Percentiles rank a stretch among this genome's conserved stretches.
Evolutionary conservation across 2,329 filamentous ascomycete genomes (phyloP).

Genomic region (Coleophoma crateriformis): DNA sequence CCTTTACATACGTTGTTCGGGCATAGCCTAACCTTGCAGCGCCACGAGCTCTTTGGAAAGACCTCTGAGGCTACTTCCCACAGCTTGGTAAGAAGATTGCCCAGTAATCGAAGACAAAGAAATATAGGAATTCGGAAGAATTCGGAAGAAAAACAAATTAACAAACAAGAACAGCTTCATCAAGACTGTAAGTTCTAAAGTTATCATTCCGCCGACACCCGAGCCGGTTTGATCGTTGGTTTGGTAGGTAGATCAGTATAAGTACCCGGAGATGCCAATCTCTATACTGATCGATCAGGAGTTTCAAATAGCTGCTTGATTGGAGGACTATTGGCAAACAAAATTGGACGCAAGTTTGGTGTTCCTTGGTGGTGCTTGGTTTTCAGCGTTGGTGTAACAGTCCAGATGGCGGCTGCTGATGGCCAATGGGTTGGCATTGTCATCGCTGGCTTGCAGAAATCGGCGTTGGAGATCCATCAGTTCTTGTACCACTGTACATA

Average conservation of each 20-base stretch:
- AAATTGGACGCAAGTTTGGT: constrained; percentile 53
- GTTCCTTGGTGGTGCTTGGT: constrained; percentile 54
- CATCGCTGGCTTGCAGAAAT: constrained; percentile 60
- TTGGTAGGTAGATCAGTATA: constrained; percentile 35
- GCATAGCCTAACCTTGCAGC: no score
- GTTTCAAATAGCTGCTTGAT: constrained; percentile 72
- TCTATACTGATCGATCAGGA: constrained; percentile 63
- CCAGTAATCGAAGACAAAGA: no score
- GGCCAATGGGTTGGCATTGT: constrained; percentile 56
- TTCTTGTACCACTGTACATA: constrained; percentile 63
- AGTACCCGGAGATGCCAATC: constrained; percentile 14
- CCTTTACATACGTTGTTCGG: no score
- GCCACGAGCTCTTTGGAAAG: no score
- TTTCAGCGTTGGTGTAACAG: constrained; percentile 58
- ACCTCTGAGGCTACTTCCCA: no score
- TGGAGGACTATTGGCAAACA: constrained; percentile 65
- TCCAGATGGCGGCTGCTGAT: constrained; percentile 54
- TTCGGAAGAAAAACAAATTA: no score
- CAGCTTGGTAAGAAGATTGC: no score
- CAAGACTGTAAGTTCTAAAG: constrained; percentile 12
- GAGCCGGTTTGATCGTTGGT: constrained; percentile 59
- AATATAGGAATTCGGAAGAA: no score
- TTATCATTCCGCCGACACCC: constrained; percentile 47
- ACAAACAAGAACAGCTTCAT: constrained; percentile 5
- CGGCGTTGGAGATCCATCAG: constrained; percentile 61